Evolutionary conservation across 2,329 filamentous ascomycete genomes (phyloP).

Genomic region (Dendryphion nanum): DNA sequence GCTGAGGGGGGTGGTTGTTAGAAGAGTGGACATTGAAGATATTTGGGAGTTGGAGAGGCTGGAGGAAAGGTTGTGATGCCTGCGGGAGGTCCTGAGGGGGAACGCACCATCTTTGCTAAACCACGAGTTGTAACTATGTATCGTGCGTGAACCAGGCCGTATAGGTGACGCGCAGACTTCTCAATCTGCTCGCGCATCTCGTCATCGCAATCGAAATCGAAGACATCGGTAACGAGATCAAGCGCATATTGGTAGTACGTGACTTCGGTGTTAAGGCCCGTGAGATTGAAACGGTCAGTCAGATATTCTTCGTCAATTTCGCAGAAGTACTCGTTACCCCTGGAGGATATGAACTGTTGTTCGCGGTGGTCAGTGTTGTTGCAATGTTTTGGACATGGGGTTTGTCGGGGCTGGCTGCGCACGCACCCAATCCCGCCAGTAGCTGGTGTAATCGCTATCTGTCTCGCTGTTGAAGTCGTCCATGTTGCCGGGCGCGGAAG

Average conservation of each 20-base stretch:
- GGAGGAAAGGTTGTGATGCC: neutral
- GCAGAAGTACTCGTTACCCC: constrained; percentile 99
- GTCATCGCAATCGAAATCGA: constrained; percentile 97
- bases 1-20: constrained; percentile 53
- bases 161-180: constrained; percentile 92
- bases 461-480: constrained; percentile 98
- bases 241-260: constrained; percentile 99
- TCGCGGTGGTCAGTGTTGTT: no score
- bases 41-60: neutral
- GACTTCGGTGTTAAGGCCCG: constrained; percentile 93
- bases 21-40: neutral
- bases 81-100: no score
- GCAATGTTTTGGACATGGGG: no score
- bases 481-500: no score
- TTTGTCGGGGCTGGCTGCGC: constrained; percentile 4
- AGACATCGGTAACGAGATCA: constrained; percentile 95
- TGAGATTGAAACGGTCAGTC: constrained; percentile 96
- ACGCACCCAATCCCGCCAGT: constrained; percentile 99
- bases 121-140: constrained; percentile 97
- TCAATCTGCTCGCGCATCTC: constrained; percentile 98
- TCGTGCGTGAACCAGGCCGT: constrained; percentile 91
- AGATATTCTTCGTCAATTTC: constrained; percentile 99
- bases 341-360: constrained; percentile 87
- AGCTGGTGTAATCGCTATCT: constrained; percentile 98
- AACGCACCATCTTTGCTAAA: constrained; percentile 84